Conservation (phyloP, 2,329 filamentous ascomycete species). For the Trichoderma sp. region DNA sequence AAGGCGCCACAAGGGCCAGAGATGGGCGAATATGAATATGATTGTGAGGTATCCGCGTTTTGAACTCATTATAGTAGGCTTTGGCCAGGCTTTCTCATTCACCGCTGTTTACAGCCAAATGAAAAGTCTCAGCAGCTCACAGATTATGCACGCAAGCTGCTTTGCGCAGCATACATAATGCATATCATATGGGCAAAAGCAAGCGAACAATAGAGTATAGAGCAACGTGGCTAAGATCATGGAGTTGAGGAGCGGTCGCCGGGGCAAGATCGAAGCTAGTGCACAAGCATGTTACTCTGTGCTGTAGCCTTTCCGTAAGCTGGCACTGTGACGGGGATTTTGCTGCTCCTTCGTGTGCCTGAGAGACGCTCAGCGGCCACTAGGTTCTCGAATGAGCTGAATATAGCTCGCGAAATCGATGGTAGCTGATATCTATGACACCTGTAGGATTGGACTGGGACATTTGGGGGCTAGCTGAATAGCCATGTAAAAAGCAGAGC, state of each 20-base stretch:
- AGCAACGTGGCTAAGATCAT: background rate
- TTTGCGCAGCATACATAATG: background rate
- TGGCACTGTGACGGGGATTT: background rate
- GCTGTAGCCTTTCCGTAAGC: background rate
- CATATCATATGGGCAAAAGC: background rate
- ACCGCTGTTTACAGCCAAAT: background rate
- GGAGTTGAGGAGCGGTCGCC: conserved; percentile 6
- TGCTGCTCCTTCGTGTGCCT: background rate
- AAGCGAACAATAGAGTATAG: background rate
- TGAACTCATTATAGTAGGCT: background rate
- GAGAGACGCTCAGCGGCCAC: background rate
- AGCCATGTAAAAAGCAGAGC: background rate
- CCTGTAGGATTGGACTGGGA: background rate
- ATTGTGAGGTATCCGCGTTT: background rate
- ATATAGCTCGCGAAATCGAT: background rate
- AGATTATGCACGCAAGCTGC: background rate
- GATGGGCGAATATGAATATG: background rate
- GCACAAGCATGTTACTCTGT: background rate
- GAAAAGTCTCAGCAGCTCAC: background rate
- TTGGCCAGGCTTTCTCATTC: background rate
- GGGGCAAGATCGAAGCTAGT: conserved; percentile 25
- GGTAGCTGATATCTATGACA: background rate
- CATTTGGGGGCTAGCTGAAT: background rate
- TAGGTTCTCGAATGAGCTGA: background rate
- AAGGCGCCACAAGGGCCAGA: conserved; percentile 10